These are phyloP conservation scores for Flaveria linearis DNA, from an alignment of 129 eudicot species.

Conservation along the genomic window DNA sequence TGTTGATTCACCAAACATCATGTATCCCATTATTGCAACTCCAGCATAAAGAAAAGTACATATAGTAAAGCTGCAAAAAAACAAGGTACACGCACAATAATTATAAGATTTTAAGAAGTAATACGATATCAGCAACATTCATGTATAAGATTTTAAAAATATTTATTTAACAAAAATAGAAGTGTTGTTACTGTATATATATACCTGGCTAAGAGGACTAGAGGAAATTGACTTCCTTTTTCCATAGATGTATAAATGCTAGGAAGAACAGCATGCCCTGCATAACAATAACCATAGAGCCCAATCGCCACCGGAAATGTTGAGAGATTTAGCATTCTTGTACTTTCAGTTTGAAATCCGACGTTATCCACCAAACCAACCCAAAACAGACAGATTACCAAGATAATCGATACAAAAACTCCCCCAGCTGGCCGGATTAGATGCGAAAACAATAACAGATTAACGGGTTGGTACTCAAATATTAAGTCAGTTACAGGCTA, in stretches of 20 bases:
- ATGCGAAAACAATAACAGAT: background rate
- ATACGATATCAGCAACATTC: background rate
- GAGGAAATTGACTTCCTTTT: constrained; percentile 59
- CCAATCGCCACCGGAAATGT: constrained; percentile 92
- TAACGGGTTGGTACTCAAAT: background rate
- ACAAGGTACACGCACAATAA: background rate
- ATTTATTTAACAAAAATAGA: no score
- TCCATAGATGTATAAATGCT: constrained; percentile 88
- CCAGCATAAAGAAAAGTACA: constrained; percentile 82
- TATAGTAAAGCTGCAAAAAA: constrained; percentile 59
- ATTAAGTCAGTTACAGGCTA: background rate
- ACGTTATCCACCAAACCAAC: constrained; percentile 76
- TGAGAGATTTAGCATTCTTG: constrained; percentile 51
- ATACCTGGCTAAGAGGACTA: constrained; percentile 76
- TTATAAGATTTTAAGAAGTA: background rate
- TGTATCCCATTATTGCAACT: constrained; percentile 78
- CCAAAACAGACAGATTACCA: constrained; percentile 76
- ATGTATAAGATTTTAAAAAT: no score
- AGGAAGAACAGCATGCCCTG: constrained; percentile 96
- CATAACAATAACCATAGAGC: constrained; percentile 84
- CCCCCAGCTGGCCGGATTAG: constrained; percentile 68
- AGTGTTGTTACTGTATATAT: background rate
- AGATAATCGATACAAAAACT: constrained; percentile 72
- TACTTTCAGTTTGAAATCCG: constrained; percentile 47
- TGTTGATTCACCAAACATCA: constrained; percentile 75